A percentile compares a stretch with the other conserved stretches of the same genome.
Evolutionary conservation across 2,329 filamentous ascomycete species (phyloP).

Genomic region (Hymenoscyphus infarciens): DNA sequence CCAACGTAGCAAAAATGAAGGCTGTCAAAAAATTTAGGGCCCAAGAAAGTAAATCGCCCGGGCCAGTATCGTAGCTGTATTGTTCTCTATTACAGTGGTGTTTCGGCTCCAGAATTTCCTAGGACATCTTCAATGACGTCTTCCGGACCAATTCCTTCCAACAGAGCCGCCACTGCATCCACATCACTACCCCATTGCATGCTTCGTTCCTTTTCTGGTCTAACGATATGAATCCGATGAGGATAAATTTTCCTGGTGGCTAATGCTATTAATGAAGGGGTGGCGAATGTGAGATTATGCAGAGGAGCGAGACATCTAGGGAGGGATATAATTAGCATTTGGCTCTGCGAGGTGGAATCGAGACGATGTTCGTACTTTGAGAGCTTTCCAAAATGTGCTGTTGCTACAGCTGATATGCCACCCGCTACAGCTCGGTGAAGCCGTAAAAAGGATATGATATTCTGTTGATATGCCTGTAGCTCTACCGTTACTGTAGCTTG

Average conservation of each 20-base stretch:
- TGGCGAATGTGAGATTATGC: conserved; percentile 75
- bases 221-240: conserved; percentile 73
- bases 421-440: conserved; percentile 80
- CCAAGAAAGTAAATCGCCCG: too few species aligned
- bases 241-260: conserved; percentile 84
- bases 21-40: too few species aligned
- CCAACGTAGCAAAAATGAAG: too few species aligned
- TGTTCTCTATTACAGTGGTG: conserved; percentile 42
- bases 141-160: conserved; percentile 60
- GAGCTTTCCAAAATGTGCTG: conserved; percentile 69
- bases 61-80: not conserved
- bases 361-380: conserved; percentile 45
- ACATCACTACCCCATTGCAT: conserved; percentile 88
- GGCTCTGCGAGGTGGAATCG: not conserved
- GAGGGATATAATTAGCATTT: conserved; percentile 31
- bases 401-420: conserved; percentile 74
- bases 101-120: conserved; percentile 46
- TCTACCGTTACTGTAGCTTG: conserved; percentile 68
- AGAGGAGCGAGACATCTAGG: conserved; percentile 69
- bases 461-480: conserved; percentile 78
- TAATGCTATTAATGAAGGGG: conserved; percentile 77
- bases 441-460: conserved; percentile 81
- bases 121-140: conserved; percentile 64
- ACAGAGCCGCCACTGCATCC: conserved; percentile 61
- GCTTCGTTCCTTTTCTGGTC: conserved; percentile 72